Percentiles rank a stretch among this genome's conserved stretches.
Evolutionary conservation across 768 basidiomycete species (phyloP).

Genomic region (Dacryopinax spathularia): DNA sequence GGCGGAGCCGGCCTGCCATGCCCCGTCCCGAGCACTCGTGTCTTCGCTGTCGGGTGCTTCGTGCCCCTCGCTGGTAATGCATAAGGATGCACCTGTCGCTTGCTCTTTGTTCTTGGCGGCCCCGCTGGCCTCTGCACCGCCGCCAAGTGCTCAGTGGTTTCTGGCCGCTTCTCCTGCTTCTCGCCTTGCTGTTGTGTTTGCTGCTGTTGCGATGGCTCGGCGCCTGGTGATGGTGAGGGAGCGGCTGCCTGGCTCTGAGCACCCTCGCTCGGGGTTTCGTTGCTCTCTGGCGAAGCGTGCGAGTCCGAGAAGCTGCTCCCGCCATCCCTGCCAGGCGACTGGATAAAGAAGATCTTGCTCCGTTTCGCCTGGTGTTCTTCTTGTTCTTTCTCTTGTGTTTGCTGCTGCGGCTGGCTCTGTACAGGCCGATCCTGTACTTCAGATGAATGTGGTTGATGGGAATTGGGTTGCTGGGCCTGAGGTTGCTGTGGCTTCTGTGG

Average conservation of each 20-base stretch:
- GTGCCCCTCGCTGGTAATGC: conserved; percentile 12
- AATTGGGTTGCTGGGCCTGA: too few species aligned
- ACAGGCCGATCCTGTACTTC: too few species aligned
- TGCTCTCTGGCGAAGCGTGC: background rate
- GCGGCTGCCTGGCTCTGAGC: background rate
- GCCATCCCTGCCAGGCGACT: conserved; percentile 9
- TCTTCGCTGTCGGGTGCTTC: conserved; percentile 16
- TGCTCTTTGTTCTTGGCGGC: conserved; percentile 18
- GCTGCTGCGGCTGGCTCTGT: background rate
- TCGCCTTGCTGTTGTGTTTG: conserved; percentile 36
- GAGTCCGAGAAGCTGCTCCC: background rate
- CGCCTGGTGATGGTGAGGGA: background rate
- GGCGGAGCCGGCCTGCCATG: conserved; percentile 18
- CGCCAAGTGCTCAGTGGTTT: conserved; percentile 36
- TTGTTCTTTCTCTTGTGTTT: background rate
- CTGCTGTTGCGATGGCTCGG: conserved; percentile 9
- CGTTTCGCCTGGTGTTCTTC: conserved; percentile 1
- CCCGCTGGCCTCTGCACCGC: conserved; percentile 29
- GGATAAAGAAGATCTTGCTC: conserved; percentile 19
- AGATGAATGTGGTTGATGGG: too few species aligned
- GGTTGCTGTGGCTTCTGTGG: too few species aligned
- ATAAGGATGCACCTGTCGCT: conserved; percentile 11
- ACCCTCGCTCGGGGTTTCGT: background rate
- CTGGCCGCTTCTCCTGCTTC: conserved; percentile 7
- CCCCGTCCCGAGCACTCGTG: conserved; percentile 14